Percentiles rank a stretch among this genome's conserved stretches.
Conservation (phyloP, 805 yeast genomes). For the Ogataea degrootiae region DNA sequence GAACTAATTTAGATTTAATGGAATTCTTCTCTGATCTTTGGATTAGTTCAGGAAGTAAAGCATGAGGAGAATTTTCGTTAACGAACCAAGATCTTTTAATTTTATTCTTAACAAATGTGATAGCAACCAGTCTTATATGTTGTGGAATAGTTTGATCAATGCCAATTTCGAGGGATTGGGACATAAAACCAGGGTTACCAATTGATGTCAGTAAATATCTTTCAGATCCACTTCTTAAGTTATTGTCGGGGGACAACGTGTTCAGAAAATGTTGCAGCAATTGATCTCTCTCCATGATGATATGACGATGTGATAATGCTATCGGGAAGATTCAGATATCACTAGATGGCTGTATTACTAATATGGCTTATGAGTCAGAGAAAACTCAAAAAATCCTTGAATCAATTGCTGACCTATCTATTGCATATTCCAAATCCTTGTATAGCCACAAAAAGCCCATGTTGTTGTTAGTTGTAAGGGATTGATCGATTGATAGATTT, state of each 20-base stretch:
- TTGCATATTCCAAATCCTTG: too few relatives aligned
- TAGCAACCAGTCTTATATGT: slow-evolving; percentile 64
- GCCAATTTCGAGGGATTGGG: slow-evolving; percentile 39
- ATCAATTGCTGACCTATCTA: too few relatives aligned
- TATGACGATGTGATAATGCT: neutral
- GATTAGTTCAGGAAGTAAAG: slow-evolving; percentile 23
- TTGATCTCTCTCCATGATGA: slow-evolving; percentile 38
- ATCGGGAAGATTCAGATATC: neutral
- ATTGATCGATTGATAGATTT: too few relatives aligned
- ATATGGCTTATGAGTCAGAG: neutral
- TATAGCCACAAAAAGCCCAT: too few relatives aligned
- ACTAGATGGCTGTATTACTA: neutral
- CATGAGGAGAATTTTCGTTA: slow-evolving; percentile 20
- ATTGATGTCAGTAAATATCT: slow-evolving; percentile 36
- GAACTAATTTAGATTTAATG: slow-evolving; percentile 58
- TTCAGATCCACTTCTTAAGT: slow-evolving; percentile 40
- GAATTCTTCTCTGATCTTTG: slow-evolving; percentile 54
- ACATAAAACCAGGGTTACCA: slow-evolving; percentile 41
- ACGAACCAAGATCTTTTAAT: slow-evolving; percentile 60
- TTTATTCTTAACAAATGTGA: slow-evolving; percentile 78
- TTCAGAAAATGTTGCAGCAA: slow-evolving; percentile 42
- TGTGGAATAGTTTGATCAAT: slow-evolving; percentile 36
- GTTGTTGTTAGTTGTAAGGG: too few relatives aligned
- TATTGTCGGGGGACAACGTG: slow-evolving; percentile 43
- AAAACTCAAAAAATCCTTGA: neutral